Conservation (phyloP, 768 basidiomycete species). For the Collybia nuda region DNA sequence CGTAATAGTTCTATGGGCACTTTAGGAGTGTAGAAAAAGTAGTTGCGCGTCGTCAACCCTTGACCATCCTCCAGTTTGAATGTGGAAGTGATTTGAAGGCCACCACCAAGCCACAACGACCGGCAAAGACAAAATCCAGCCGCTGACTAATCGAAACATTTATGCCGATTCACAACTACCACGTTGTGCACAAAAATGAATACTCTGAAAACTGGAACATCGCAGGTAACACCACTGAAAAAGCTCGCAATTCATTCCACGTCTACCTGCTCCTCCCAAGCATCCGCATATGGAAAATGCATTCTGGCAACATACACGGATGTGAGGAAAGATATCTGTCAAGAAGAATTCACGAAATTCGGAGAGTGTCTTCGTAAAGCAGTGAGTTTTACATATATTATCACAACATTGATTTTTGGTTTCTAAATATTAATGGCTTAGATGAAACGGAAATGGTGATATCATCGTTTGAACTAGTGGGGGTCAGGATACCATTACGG, state of each 20-base stretch:
- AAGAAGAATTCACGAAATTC: constrained; percentile 81
- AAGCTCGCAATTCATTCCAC: constrained; percentile 73
- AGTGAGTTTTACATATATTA: constrained; percentile 43
- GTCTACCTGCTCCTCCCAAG: constrained; percentile 69
- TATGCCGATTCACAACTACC: not conserved
- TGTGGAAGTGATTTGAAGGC: not conserved
- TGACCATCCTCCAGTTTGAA: not conserved
- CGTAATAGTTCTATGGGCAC: not conserved
- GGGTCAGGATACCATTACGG: not conserved
- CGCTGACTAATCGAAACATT: constrained; percentile 8
- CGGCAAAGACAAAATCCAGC: not conserved
- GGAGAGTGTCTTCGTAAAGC: constrained; percentile 76
- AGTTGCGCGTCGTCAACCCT: not conserved
- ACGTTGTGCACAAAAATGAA: constrained; percentile 17
- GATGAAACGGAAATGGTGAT: constrained; percentile 35
- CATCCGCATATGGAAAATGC: constrained; percentile 85
- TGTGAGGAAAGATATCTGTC: constrained; percentile 80
- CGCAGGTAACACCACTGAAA: constrained; percentile 48
- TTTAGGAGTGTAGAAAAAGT: not conserved
- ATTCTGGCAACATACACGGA: constrained; percentile 82
- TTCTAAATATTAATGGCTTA: constrained; percentile 4
- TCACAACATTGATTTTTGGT: not conserved
- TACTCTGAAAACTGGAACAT: constrained; percentile 19
- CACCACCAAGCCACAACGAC: not conserved
- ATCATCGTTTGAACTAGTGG: not conserved